Evolutionary conservation across 208 protist species (phyloP), one percentile per base, ranked within the genome.

Genomic region (Acanthamoeba healyi): DNA sequence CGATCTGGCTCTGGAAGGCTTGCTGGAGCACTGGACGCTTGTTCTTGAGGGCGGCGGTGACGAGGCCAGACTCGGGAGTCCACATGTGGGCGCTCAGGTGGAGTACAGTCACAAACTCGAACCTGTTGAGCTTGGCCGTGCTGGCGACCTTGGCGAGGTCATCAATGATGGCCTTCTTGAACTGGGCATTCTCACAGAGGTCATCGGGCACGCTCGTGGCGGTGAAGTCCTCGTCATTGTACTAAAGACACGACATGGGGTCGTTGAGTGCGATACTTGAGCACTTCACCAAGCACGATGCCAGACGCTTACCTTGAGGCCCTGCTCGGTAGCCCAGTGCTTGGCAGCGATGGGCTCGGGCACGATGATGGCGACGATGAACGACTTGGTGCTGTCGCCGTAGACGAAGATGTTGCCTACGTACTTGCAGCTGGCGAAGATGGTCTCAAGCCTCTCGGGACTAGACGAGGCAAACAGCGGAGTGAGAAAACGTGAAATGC

Each of bases 21-120:
- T 65, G 58, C 40, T 93, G 40, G 42, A 96, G 82, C 74, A 92
- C 61, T 44, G 96, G 96, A 38, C 97, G 82, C 74, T 95, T 95
- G 63, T 96, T 87, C 96, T 98, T 98, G 94, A 98, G 98, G 38
- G 98, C 97, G 65, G 98, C 97, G 14, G 98, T 98, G 38, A 98
- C 54, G 7, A 97, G 54, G 44, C 97, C 94, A 84, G 98, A 97
- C 32, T 98, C 97, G 49, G 96, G 90, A 10, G 93, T 94, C 70
- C 97, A 98, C 38, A 81, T 36, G 12, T 96, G 61, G 56, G 61
- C 26, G 54, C 36, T 72, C 12, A 91, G 56, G 84, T 91, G 84
- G 77, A 86, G 38, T 26, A 44, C 0, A 10, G 77, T 86, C 29
- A 86, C 44, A 24, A 49, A 91, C 58, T 91, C 84, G 56, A 74